A percentile compares a stretch with the other conserved stretches of the same genome.
These are phyloP conservation scores for Pythium apleroticum DNA, from an alignment of 352 stramenopile species.

Conservation along the genomic window DNA sequence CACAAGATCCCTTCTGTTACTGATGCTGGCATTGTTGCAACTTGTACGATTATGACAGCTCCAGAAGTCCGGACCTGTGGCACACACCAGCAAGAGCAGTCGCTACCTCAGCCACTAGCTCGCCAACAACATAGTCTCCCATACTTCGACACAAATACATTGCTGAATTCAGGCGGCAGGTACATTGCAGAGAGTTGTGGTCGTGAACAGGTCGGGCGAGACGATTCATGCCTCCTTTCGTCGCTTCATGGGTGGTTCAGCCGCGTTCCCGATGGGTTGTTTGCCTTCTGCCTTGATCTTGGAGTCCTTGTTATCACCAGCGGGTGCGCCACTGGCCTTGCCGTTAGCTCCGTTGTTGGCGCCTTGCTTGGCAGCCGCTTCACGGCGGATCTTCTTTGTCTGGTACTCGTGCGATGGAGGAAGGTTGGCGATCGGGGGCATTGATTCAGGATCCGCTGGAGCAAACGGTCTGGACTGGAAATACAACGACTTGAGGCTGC, in stretches of 20 bases:
- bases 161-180: background rate
- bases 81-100: conserved; percentile 40
- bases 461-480: conserved; percentile 86
- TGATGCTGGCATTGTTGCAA: background rate
- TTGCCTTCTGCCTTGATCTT: conserved; percentile 33
- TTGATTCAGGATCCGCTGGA: conserved; percentile 54
- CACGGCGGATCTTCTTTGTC: conserved; percentile 87
- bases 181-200: background rate
- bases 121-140: background rate
- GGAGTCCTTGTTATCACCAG: conserved; percentile 26
- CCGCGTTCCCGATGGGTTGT: conserved; percentile 17
- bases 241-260: conserved; percentile 50
- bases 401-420: conserved; percentile 87
- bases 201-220: background rate
- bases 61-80: conserved; percentile 54
- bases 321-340: conserved; percentile 10
- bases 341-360: conserved; percentile 42
- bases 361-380: conserved; percentile 72
- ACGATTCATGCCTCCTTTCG: conserved; percentile 46
- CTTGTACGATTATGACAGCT: conserved; percentile 34
- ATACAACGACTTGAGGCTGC: conserved; percentile 93
- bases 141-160: background rate
- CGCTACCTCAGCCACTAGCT: conserved; percentile 66
- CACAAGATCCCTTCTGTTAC: background rate
- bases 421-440: conserved; percentile 72